Evolutionary conservation across 495 filamentous ascomycete species (phyloP).

Genomic region (Clavariopsis aquatica): DNA sequence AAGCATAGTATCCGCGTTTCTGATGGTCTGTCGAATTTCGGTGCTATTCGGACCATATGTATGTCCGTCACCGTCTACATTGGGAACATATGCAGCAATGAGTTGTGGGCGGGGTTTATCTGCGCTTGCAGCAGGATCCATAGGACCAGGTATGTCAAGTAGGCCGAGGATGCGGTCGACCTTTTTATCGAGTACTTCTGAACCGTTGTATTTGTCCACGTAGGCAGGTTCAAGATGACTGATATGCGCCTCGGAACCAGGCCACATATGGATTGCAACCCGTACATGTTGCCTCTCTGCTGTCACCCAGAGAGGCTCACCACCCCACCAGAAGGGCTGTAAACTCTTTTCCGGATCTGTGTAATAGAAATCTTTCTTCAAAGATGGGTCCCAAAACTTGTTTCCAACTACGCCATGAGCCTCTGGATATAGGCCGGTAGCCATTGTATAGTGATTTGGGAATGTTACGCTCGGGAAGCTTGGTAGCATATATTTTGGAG

Average conservation of each 20-base stretch:
- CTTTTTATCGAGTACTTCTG: constrained; percentile 72
- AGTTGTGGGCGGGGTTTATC: constrained; percentile 70
- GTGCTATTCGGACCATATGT: constrained; percentile 91
- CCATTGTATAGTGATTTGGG: constrained; percentile 95
- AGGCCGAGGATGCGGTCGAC: constrained; percentile 73
- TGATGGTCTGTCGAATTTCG: constrained; percentile 74
- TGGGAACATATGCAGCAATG: constrained; percentile 91
- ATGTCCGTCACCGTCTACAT: constrained; percentile 85
- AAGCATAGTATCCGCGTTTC: constrained; percentile 76
- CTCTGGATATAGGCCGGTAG: constrained; percentile 89
- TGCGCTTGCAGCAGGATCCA: constrained; percentile 47
- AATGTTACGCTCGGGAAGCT: constrained; percentile 97
- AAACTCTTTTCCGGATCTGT: constrained; percentile 71
- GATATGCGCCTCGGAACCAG: constrained; percentile 84
- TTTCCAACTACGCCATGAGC: constrained; percentile 93
- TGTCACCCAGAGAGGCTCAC: constrained; percentile 90
- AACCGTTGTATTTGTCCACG: constrained; percentile 79
- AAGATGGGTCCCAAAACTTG: constrained; percentile 81
- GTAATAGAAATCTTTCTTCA: constrained; percentile 82
- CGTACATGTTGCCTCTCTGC: constrained; percentile 76
- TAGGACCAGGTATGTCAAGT: constrained; percentile 74
- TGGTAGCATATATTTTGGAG: constrained; percentile 85
- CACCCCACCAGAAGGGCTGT: constrained; percentile 88
- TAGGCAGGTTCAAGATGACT: constrained; percentile 66
- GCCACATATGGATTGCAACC: constrained; percentile 97